A percentile compares a stretch with the other conserved stretches of the same genome.
These are phyloP conservation scores for Neurospora sp. DNA, from an alignment of 495 filamentous ascomycete species.

Conservation along the genomic window DNA sequence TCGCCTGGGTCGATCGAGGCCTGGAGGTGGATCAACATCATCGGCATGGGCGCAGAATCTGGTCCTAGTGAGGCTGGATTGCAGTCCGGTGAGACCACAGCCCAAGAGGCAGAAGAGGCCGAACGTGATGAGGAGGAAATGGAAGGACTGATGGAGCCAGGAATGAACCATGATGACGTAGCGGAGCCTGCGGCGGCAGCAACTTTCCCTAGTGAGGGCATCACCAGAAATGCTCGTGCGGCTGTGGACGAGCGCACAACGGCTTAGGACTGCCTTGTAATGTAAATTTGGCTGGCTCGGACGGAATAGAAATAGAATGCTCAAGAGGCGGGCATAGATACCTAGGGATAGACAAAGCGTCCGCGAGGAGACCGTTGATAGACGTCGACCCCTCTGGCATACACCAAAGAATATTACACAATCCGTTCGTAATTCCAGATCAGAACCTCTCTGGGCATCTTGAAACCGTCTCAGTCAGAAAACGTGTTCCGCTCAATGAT, in stretches of 20 bases:
- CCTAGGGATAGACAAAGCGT: background rate
- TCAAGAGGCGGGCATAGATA: background rate
- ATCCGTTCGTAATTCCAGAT: background rate
- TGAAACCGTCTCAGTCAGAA: background rate
- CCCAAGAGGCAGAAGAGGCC: conserved; percentile 8
- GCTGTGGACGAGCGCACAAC: background rate
- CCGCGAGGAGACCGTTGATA: background rate
- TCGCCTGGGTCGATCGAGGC: conserved; percentile 6
- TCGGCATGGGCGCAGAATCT: conserved; percentile 28
- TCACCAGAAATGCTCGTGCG: background rate
- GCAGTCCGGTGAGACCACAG: background rate
- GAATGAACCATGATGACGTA: background rate
- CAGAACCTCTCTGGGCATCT: background rate
- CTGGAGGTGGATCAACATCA: conserved; percentile 33
- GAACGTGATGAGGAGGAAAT: conserved; percentile 28
- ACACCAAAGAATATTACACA: background rate
- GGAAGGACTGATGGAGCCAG: conserved; percentile 31
- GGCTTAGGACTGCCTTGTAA: background rate
- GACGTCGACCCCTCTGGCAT: background rate
- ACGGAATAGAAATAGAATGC: background rate
- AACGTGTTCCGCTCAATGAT: background rate
- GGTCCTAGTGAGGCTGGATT: conserved; percentile 15
- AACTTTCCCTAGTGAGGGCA: background rate
- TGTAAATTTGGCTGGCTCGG: background rate
- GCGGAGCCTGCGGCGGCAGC: background rate